Conservation (phyloP, 2,329 filamentous ascomycete genomes). For the Microdochium nivale region DNA sequence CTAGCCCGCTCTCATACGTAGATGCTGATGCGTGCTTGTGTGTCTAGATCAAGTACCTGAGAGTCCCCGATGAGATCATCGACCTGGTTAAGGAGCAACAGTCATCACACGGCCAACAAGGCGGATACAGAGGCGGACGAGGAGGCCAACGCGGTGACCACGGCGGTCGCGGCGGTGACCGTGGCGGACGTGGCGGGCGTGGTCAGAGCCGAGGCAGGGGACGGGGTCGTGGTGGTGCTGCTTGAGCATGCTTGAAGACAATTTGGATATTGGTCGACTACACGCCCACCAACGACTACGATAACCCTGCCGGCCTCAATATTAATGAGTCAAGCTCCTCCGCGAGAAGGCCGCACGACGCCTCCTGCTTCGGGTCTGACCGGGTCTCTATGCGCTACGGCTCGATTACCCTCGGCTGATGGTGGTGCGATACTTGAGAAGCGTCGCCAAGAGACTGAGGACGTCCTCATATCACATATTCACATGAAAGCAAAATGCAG, state of each 20-base stretch:
- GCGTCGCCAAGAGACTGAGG: too few species aligned
- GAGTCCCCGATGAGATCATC: slow-evolving; percentile 94
- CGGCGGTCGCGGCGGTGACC: slow-evolving; percentile 44
- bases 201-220: slow-evolving; percentile 38
- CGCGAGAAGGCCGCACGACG: too few species aligned
- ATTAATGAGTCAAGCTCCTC: too few species aligned
- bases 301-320: too few species aligned
- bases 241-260: background rate
- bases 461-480: too few species aligned
- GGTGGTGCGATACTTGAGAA: too few species aligned
- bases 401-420: too few species aligned
- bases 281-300: too few species aligned
- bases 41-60: slow-evolving; percentile 88
- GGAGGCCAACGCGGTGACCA: slow-evolving; percentile 52
- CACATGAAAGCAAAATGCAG: too few species aligned
- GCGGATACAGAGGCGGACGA: slow-evolving; percentile 56
- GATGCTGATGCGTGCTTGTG: slow-evolving; percentile 10
- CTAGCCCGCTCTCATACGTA: slow-evolving; percentile 1
- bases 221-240: slow-evolving; percentile 24
- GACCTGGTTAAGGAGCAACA: slow-evolving; percentile 91
- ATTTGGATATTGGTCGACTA: too few species aligned
- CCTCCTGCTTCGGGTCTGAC: too few species aligned
- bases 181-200: slow-evolving; percentile 46
- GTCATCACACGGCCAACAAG: slow-evolving; percentile 47
- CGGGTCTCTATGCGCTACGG: too few species aligned